These are phyloP conservation scores for Penicillium paradoxum DNA, from an alignment of 495 filamentous ascomycete species.

Conservation along the genomic window DNA sequence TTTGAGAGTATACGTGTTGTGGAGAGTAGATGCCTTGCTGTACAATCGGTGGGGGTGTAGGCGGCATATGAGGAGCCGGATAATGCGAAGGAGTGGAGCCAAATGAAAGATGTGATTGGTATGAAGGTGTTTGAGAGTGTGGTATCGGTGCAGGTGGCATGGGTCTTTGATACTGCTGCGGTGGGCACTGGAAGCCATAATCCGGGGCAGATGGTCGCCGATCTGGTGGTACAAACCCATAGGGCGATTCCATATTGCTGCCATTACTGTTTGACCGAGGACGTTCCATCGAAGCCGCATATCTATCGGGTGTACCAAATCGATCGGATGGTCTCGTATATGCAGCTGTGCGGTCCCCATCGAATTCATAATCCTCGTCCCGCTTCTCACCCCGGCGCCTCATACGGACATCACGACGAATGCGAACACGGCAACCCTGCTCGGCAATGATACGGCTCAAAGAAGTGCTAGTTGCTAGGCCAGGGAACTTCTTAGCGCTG, in stretches of 20 bases:
- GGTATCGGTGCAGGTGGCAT: constrained; percentile 34
- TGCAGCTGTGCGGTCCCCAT: constrained; percentile 53
- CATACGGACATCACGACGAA: constrained; percentile 96
- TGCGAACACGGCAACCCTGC: constrained; percentile 94
- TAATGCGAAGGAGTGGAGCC: constrained; percentile 40
- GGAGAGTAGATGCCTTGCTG: constrained; percentile 43
- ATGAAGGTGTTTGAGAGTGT: constrained; percentile 24
- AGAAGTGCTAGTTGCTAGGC: constrained; percentile 81
- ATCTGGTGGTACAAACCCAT: constrained; percentile 25
- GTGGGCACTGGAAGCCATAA: constrained; percentile 38
- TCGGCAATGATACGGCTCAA: constrained; percentile 90
- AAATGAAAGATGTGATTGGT: constrained; percentile 42
- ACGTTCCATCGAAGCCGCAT: constrained; percentile 46
- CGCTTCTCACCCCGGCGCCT: constrained; percentile 75
- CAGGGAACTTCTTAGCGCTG: constrained; percentile 98
- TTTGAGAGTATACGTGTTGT: constrained; percentile 36
- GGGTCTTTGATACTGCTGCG: constrained; percentile 31
- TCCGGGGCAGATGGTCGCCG: constrained; percentile 55
- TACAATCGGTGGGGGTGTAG: constrained; percentile 44
- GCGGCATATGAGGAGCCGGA: constrained; percentile 42
- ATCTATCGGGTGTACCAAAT: constrained; percentile 50
- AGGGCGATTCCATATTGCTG: constrained; percentile 51
- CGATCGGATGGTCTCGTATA: constrained; percentile 57
- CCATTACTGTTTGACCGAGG: constrained; percentile 69
- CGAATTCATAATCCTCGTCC: constrained; percentile 58